Conservation (phyloP, 1,139 yeast species). For the Lodderomyces metapsilosis region DNA sequence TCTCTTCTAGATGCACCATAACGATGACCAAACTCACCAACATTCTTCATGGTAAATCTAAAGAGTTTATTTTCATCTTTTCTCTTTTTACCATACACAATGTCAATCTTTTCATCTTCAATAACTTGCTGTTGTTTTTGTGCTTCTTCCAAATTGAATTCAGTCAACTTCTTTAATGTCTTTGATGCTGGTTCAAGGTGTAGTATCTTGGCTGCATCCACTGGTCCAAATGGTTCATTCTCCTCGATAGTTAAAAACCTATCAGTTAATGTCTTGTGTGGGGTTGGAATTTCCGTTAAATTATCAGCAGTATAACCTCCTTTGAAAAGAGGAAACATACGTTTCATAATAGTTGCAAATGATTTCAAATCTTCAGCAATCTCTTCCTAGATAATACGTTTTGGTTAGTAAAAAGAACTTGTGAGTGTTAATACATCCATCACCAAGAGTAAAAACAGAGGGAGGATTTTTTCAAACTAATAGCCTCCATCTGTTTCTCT, state of each 20-base stretch:
- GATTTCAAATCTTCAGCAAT: constrained; percentile 50
- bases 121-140: constrained; percentile 21
- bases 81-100: constrained; percentile 49
- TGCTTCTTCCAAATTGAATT: constrained; percentile 44
- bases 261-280: constrained; percentile 78
- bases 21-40: constrained; percentile 85
- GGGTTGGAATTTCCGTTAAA: constrained; percentile 91
- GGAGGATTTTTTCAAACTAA: too few species aligned
- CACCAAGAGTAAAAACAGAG: too few species aligned
- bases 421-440: too few species aligned
- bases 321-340: constrained; percentile 76
- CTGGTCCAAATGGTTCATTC: constrained; percentile 94
- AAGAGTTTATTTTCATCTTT: constrained; percentile 64
- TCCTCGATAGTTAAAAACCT: constrained; percentile 89
- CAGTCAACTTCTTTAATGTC: constrained; percentile 65
- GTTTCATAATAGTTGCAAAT: constrained; percentile 63
- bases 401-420: constrained; percentile 15
- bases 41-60: constrained; percentile 72
- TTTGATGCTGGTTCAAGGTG: constrained; percentile 82
- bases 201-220: constrained; percentile 88
- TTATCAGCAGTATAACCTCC: constrained; percentile 56
- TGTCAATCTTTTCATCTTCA: constrained; percentile 22
- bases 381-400: constrained; percentile 29
- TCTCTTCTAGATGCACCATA: constrained; percentile 92
- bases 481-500: too few species aligned